A percentile compares a stretch with the other conserved stretches of the same genome.
phyloP scores from a whole-genome alignment of 148 eudicot genomes.

The Rhododendron williamsianum region DNA sequence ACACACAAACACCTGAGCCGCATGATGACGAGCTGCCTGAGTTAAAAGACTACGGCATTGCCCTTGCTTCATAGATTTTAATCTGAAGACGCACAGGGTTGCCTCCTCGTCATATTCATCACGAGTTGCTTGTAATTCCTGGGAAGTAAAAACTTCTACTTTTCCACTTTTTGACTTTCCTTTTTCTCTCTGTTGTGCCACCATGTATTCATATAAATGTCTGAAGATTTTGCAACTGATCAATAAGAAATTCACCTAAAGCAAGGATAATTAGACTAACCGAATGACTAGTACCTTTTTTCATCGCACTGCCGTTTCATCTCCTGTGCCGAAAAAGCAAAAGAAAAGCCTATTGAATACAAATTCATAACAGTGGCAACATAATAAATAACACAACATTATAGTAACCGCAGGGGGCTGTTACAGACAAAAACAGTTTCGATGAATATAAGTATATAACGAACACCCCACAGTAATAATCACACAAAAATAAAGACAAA shows the following conservation, averaged over 20 bases:
- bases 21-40: conserved; percentile 98
- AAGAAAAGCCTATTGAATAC: conserved; percentile 17
- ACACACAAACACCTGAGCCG: conserved; percentile 67
- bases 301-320: conserved; percentile 93
- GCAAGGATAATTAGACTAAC: background rate
- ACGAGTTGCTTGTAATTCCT: conserved; percentile 68
- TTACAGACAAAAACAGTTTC: background rate
- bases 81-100: conserved; percentile 76
- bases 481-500: background rate
- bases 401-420: background rate
- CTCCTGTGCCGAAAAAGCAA: conserved; percentile 44
- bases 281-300: conserved; percentile 52
- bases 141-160: conserved; percentile 56
- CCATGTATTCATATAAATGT: conserved; percentile 67
- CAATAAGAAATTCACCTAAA: conserved; percentile 13
- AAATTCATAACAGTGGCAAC: background rate
- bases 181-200: conserved; percentile 64
- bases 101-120: conserved; percentile 89
- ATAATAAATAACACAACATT: background rate
- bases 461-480: background rate
- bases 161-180: conserved; percentile 75
- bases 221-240: conserved; percentile 35
- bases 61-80: conserved; percentile 93
- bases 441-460: background rate
- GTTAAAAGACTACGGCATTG: conserved; percentile 89